These are phyloP conservation scores for Cyberlindnera mrakii DNA, from an alignment of 805 yeast genomes.

Conservation along the genomic window DNA sequence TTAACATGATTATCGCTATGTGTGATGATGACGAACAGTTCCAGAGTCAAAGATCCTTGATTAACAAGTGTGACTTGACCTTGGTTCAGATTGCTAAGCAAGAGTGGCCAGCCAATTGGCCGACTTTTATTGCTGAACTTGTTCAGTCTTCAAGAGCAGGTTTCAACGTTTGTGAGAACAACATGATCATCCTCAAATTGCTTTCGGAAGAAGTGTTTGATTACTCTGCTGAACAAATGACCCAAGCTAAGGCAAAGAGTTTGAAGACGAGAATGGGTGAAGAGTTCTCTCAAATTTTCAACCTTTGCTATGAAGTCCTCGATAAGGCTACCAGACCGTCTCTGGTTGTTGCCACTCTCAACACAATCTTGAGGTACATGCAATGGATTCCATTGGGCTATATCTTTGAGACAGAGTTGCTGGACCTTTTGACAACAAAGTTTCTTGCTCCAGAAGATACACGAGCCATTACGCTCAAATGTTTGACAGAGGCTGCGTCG, in stretches of 20 bases:
- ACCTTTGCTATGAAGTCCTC: conserved; percentile 86
- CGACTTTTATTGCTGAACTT: conserved; percentile 90
- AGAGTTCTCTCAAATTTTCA: conserved; percentile 90
- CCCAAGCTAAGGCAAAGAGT: conserved; percentile 86
- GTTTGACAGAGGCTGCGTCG: conserved; percentile 85
- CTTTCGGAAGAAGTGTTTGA: conserved; percentile 95
- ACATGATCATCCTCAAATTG: conserved; percentile 85
- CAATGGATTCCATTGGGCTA: conserved; percentile 93
- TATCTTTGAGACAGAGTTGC: conserved; percentile 80
- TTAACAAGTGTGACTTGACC: conserved; percentile 90
- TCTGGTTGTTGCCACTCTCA: conserved; percentile 76
- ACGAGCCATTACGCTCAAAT: conserved; percentile 80
- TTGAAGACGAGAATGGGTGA: conserved; percentile 79
- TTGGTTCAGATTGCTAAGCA: conserved; percentile 91
- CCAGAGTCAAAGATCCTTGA: conserved; percentile 68
- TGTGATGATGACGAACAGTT: conserved; percentile 78
- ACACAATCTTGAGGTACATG: conserved; percentile 74
- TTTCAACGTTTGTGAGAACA: conserved; percentile 93
- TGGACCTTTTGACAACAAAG: conserved; percentile 65
- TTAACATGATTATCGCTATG: conserved; percentile 86
- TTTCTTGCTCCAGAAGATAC: conserved; percentile 75
- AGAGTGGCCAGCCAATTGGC: conserved; percentile 99
- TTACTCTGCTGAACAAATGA: conserved; percentile 91
- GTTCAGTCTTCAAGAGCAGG: conserved; percentile 79
- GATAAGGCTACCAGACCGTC: conserved; percentile 85